A percentile compares a stretch with the other conserved stretches of the same genome.
phyloP scores from a whole-genome alignment of 805 yeast genomes.

The Myxozyma udenii region DNA sequence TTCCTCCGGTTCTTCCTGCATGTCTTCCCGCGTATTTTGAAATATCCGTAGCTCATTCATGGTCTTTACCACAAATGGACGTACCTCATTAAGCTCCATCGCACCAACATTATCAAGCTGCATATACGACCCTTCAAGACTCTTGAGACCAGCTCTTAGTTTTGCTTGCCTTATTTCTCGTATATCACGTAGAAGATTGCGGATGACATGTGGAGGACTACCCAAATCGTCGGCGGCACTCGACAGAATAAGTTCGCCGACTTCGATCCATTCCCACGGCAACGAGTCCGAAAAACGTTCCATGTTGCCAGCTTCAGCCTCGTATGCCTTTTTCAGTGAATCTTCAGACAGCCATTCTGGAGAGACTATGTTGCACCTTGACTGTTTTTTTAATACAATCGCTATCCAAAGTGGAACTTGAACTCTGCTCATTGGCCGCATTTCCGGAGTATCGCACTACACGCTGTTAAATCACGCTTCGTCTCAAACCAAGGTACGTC shows the following conservation, averaged over 20 bases:
- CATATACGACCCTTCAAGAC: constrained; percentile 76
- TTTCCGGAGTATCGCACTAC: constrained; percentile 50
- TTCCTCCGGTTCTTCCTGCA: constrained; percentile 14
- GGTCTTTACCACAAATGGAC: constrained; percentile 75
- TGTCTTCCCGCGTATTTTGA: constrained; percentile 37
- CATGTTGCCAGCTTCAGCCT: constrained; percentile 59
- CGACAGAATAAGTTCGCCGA: constrained; percentile 62
- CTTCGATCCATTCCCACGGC: constrained; percentile 88
- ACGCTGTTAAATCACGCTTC: constrained; percentile 28
- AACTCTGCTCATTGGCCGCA: constrained; percentile 65
- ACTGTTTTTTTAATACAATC: constrained; percentile 73
- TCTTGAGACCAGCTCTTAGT: constrained; percentile 71
- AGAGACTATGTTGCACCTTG: constrained; percentile 77
- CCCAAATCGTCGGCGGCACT: constrained; percentile 74
- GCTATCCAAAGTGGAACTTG: constrained; percentile 88
- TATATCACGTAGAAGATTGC: constrained; percentile 74
- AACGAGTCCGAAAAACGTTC: constrained; percentile 58
- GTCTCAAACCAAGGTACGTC: not conserved
- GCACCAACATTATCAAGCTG: constrained; percentile 77
- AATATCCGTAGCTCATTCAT: constrained; percentile 74
- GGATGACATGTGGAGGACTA: constrained; percentile 67
- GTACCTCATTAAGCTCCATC: constrained; percentile 80
- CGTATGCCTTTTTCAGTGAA: constrained; percentile 55
- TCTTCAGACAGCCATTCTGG: constrained; percentile 76
- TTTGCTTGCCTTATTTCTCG: constrained; percentile 80